Evolutionary conservation across 2,329 filamentous ascomycete genomes (phyloP), one percentile per base, ranked within the genome.

Genomic region (Colletotrichum sansevieriae): DNA sequence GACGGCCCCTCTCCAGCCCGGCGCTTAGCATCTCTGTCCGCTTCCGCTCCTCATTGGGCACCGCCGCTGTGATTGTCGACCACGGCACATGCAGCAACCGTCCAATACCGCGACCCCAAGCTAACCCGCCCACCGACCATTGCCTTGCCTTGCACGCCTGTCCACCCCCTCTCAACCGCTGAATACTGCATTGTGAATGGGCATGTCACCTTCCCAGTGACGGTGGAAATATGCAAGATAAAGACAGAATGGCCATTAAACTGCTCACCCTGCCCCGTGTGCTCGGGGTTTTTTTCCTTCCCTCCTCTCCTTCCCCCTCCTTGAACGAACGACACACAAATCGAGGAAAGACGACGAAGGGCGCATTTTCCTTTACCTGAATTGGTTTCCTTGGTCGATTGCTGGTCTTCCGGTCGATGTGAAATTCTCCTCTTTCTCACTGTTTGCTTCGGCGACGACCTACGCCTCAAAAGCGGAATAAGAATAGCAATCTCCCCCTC

Each of bases 31-130:
- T 10, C 46, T 57, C 61, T 60, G 65, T n/a, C 60, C 61, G 15
- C 37, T 56, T 55, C 54, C 51, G 51, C 29, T 57, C 44, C 65
- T 57, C 56, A 71, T 71, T 71, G 69, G 69, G 51, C 63, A 49
- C 46, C 11, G 43, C 51, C 56, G 61, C 61, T 70, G 66, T 71
- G 69, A 71, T 58, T 60, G 69, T 61, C 61, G 47, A 56, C 66
- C 47, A 69, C 58, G 51, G 69, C 66, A 70, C 69, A 61, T 69
- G 69, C 69, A 71, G 66, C 62, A 63, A 49, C 46, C 60, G 44
- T 60, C 65, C 60, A 60, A 68, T 60, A 37, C 56, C 57, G 54
- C 54, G 51, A 46, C 56, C 60, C 29, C 58, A 49, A 70, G 59
- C 66, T 70, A 62, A 65, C 57, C 64, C 52, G 54, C 44, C 56